A percentile compares a stretch with the other conserved stretches of the same genome.
Evolutionary conservation across 352 stramenopile species (phyloP).

Genomic region (Pythium phragmiticola): DNA sequence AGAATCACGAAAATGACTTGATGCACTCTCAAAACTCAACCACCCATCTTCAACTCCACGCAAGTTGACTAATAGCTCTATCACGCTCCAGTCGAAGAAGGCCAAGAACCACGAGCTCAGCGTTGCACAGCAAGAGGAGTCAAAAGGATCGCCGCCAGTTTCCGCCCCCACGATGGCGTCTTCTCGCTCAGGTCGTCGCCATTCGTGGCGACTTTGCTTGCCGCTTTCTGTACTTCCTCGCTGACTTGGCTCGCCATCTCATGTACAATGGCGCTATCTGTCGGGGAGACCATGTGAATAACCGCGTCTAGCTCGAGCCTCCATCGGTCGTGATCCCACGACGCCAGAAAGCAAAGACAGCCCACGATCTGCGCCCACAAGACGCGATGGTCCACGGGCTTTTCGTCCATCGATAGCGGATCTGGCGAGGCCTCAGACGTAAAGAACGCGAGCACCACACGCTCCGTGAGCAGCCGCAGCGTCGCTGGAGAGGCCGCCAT

Average conservation of each 20-base stretch:
- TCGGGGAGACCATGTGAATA: not conserved
- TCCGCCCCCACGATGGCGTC: not conserved
- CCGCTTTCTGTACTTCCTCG: not conserved
- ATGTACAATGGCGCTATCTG: not conserved
- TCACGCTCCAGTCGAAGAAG: too few species aligned
- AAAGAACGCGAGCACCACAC: constrained; percentile 1
- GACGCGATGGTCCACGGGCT: not conserved
- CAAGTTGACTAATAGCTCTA: too few species aligned
- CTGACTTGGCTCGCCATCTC: not conserved
- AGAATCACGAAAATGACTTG: too few species aligned
- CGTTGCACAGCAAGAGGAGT: not conserved
- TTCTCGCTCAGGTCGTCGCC: not conserved
- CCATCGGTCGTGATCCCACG: constrained; percentile 5
- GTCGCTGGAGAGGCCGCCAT: not conserved
- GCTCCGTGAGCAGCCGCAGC: constrained; percentile 6
- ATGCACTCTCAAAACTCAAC: too few species aligned
- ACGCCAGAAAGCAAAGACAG: constrained; percentile 7
- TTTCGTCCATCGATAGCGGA: not conserved
- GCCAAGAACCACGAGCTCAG: not conserved
- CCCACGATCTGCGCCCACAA: not conserved
- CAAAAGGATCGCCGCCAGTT: not conserved
- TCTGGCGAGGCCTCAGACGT: not conserved
- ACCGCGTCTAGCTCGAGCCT: not conserved
- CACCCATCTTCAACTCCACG: too few species aligned
- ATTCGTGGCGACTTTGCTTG: not conserved